These are phyloP conservation scores for Fraxinus sp. DNA, from an alignment of 305 asterid genomes.

Conservation along the genomic window DNA sequence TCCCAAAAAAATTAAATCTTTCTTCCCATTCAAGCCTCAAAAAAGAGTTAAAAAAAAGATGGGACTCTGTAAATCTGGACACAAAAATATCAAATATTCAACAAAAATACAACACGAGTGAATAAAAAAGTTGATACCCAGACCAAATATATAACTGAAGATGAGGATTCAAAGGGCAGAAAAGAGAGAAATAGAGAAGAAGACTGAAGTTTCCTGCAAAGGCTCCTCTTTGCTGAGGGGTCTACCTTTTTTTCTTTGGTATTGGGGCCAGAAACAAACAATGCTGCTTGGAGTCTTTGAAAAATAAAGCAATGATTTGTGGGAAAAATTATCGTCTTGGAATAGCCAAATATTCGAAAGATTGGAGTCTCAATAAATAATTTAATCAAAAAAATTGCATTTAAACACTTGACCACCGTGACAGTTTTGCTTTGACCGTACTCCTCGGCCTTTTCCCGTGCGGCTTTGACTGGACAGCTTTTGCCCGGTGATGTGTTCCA, in stretches of 20 bases:
- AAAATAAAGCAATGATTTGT: neutral
- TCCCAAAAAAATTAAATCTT: neutral
- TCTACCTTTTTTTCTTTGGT: neutral
- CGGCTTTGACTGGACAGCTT: neutral
- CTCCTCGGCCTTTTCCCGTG: conserved; percentile 7
- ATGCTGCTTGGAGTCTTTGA: neutral
- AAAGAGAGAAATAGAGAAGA: neutral
- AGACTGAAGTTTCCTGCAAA: neutral
- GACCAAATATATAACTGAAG: neutral
- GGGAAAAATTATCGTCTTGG: neutral
- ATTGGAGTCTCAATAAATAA: neutral
- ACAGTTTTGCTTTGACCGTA: conserved; percentile 13
- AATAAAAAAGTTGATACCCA: neutral
- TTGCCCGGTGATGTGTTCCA: neutral
- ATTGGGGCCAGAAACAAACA: neutral
- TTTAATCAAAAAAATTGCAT: neutral
- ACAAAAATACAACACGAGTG: neutral
- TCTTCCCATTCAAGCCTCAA: conserved; percentile 6
- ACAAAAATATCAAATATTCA: neutral
- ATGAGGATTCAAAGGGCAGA: neutral
- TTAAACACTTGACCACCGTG: conserved; percentile 1
- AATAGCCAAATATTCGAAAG: neutral
- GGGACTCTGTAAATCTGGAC: neutral
- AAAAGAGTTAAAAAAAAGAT: neutral
- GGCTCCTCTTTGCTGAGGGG: neutral